Base-by-base conservation (phyloP, 163 green algal species). In the Trebouxiophyceae sp. region DNA sequence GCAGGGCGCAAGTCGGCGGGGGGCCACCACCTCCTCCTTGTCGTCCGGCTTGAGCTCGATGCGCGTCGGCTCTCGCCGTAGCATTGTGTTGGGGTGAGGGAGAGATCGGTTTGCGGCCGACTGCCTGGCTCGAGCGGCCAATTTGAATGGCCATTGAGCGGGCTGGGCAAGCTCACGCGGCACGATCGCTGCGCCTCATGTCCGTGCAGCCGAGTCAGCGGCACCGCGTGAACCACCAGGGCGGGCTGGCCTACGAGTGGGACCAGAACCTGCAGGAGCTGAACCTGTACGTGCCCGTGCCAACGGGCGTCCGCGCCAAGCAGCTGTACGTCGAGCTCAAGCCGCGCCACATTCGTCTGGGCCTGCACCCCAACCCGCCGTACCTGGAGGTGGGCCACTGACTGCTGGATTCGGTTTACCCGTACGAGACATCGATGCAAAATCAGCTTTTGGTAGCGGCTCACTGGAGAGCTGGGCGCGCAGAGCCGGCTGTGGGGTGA, bases 211-310 rank as follows among this genome's bases (percentile, higher is more conserved):
- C n/a, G n/a, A n/a, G n/a, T n/a, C n/a, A n/a, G n/a, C n/a, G n/a
- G n/a, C n/a, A n/a, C n/a, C n/a, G n/a, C n/a, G n/a, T n/a, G n/a
- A n/a, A n/a, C n/a, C 75, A 88, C 61, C 63, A 80, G 5, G 85
- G 84, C 0, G 77, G 77, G 2, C 67, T 63, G 1, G 69, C 96
- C 2, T 97, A 97, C 62, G 83, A 95, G 66, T 97, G 92, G 92
- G 88, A 97, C 20, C 92, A 97, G 71, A 90, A 77, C 0, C 62
- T 94, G 0, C 81, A 65, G 44, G 90, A 96, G 45, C 78, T 94
- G n/a, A 87, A 86, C 70, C 66, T 96, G 24, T 93, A 90, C 66
- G 73, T 96, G 0, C 27, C 73, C 6, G 69, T 93, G 8, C 89
- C 91, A 5, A 60, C 79, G 2, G 89, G 87, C 7, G 76, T 89